Evolutionary conservation across 495 filamentous ascomycete genomes (phyloP), one percentile per base, ranked within the genome.

Genomic region (Pseudotulostoma volvatum): DNA sequence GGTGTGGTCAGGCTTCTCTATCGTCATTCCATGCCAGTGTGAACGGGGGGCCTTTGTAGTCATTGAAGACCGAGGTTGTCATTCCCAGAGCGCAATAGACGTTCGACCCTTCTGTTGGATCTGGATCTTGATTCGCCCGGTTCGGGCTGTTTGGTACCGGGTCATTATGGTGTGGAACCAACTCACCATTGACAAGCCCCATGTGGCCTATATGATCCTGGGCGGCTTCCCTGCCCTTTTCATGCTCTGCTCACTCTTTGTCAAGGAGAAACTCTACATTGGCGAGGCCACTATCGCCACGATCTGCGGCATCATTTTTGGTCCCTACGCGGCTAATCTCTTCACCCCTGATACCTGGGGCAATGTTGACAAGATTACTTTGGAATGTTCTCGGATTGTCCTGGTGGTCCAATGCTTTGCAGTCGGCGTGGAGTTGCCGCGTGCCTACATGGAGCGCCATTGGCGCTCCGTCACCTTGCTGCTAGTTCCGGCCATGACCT

Each of bases 331-430:
- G 9, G 88, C 87, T 38, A 81, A 88, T 50, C 69, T 94, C 28
- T 92, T 99, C 58, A 69, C 90, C 49, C 92, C 92, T 3, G 42
- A 56, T 7, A 60, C 71, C 40, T 99, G 92, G 92, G 88, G 88
- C 31, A 94, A 86, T 52, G 72, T 81, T 34, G 92, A 99, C 61
- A 84, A 92, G 48, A 81, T 94, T 51, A 96, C 92, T 2, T 75
- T 96, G 40, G 92, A 99, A 55, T 94, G 87, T 67, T 94, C 88
- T 8, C 78, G 92, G 41, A 87, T 99, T 47, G 92, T 99, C 42
- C 72, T 99, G 23, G 92, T 96, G 39, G 92, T 99, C 28, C 92
- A 99, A 67, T 99, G 92, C 68, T 99, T 99, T 56, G 92, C 92
- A 60, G 84, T 99, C 41, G 92, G 92, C 17, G 92, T 99, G 66